Conservation (phyloP, 192 early-diverging fungal genomes). For the Fimicolochytrium jonesii region DNA sequence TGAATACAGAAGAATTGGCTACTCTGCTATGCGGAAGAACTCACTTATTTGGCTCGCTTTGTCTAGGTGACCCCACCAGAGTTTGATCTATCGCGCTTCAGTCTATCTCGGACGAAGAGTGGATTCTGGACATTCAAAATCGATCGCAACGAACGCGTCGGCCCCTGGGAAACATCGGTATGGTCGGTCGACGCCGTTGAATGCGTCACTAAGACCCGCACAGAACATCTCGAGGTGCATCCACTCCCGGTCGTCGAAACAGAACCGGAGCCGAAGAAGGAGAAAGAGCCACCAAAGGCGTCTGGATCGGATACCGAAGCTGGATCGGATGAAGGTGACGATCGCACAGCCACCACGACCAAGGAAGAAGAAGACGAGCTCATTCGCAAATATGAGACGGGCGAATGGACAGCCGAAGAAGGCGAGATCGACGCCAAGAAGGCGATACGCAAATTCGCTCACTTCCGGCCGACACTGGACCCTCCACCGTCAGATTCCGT, state of each 20-base stretch:
- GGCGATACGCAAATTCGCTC: slow-evolving; percentile 15
- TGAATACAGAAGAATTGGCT: not conserved
- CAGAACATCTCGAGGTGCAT: slow-evolving; percentile 40
- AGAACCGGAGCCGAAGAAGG: not conserved
- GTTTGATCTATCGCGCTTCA: slow-evolving; percentile 33
- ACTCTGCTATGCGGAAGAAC: not conserved
- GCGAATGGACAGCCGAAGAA: slow-evolving; percentile 6
- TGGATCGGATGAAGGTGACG: slow-evolving; percentile 9
- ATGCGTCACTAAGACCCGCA: slow-evolving; percentile 17
- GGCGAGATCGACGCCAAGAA: slow-evolving; percentile 13
- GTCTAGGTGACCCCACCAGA: slow-evolving; percentile 32
- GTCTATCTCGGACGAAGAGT: slow-evolving; percentile 30
- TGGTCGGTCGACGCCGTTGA: slow-evolving; percentile 42
- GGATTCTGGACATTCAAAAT: slow-evolving; percentile 46
- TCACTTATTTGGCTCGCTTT: not conserved
- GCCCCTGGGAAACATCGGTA: slow-evolving; percentile 36
- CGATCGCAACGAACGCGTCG: slow-evolving; percentile 38
- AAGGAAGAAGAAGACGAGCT: slow-evolving; percentile 32
- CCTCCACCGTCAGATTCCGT: slow-evolving; percentile 6
- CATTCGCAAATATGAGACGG: slow-evolving; percentile 23
- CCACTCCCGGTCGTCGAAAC: slow-evolving; percentile 15
- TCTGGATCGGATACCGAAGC: not conserved
- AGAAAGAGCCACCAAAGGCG: not conserved
- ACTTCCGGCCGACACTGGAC: slow-evolving; percentile 35
- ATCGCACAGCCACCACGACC: too few species aligned